Percentiles rank a stretch among this genome's conserved stretches.
phyloP scores from a whole-genome alignment of 805 yeast species.

The Blastobotrys chiropterorum region DNA sequence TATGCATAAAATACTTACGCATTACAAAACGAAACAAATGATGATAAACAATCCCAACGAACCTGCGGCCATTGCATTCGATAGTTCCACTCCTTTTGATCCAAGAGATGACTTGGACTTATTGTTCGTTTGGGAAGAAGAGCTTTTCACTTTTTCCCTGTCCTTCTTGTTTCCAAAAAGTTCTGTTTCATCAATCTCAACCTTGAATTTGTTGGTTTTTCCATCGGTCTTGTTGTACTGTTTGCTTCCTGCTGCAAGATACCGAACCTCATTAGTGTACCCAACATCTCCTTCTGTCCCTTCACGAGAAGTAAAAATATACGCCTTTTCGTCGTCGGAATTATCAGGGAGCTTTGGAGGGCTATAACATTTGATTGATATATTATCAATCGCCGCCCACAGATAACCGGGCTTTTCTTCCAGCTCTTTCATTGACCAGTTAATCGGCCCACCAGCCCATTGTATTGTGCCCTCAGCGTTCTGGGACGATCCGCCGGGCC shows the following conservation, averaged over 20 bases:
- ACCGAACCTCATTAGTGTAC: constrained; percentile 49
- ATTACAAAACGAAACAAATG: neutral
- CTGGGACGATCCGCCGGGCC: constrained; percentile 48
- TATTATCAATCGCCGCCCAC: constrained; percentile 56
- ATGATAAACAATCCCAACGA: neutral
- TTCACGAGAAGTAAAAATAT: constrained; percentile 48
- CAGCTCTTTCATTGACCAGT: constrained; percentile 78
- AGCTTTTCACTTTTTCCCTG: too few relatives aligned
- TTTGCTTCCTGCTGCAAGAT: neutral
- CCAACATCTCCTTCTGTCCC: constrained; percentile 40
- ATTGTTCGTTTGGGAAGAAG: neutral
- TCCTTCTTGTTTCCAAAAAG: neutral
- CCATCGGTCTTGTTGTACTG: neutral
- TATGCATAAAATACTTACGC: too few relatives aligned
- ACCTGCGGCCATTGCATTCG: neutral
- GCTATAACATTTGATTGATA: constrained; percentile 63
- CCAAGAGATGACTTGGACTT: neutral
- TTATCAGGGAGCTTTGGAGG: constrained; percentile 50
- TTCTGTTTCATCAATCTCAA: neutral
- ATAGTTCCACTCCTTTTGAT: neutral
- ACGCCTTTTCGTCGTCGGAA: constrained; percentile 42
- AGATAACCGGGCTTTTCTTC: constrained; percentile 63
- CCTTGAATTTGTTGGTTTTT: neutral
- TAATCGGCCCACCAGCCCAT: constrained; percentile 83
- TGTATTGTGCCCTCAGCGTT: constrained; percentile 56